Evolutionary conservation across 495 filamentous ascomycete genomes (phyloP).

Genomic region (Parathielavia hyrcaniae): DNA sequence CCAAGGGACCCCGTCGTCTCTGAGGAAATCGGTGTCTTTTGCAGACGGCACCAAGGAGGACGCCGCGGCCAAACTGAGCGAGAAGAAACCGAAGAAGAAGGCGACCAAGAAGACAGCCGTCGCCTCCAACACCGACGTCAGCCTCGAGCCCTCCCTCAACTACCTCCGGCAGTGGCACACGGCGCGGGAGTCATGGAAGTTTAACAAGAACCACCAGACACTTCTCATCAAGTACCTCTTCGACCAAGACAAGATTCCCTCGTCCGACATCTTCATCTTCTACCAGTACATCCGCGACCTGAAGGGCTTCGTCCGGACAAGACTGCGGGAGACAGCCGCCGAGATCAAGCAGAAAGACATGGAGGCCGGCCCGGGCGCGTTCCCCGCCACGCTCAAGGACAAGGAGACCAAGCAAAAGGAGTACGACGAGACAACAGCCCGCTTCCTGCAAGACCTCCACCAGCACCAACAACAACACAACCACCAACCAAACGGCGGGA

Average conservation of each 20-base stretch:
- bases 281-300: conserved; percentile 65
- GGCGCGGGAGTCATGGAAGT: conserved; percentile 70
- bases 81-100: conserved; percentile 36
- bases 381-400: conserved; percentile 38
- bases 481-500: background rate
- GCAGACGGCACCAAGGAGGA: conserved; percentile 58
- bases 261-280: conserved; percentile 56
- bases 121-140: conserved; percentile 31
- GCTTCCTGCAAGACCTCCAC: conserved; percentile 34
- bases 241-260: conserved; percentile 57
- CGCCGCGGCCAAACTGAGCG: conserved; percentile 38
- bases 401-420: conserved; percentile 42
- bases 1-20: conserved; percentile 11
- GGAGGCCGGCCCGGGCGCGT: conserved; percentile 39
- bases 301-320: conserved; percentile 57
- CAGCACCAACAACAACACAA: conserved; percentile 24
- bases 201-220: conserved; percentile 84
- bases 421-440: conserved; percentile 52
- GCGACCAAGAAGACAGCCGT: conserved; percentile 33
- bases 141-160: conserved; percentile 55
- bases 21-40: conserved; percentile 71
- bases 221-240: conserved; percentile 76
- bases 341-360: conserved; percentile 48
- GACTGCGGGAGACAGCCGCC: conserved; percentile 56
- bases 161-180: conserved; percentile 69